Base-by-base conservation (phyloP, 306 rosid species). In the Inga oerstediana region DNA sequence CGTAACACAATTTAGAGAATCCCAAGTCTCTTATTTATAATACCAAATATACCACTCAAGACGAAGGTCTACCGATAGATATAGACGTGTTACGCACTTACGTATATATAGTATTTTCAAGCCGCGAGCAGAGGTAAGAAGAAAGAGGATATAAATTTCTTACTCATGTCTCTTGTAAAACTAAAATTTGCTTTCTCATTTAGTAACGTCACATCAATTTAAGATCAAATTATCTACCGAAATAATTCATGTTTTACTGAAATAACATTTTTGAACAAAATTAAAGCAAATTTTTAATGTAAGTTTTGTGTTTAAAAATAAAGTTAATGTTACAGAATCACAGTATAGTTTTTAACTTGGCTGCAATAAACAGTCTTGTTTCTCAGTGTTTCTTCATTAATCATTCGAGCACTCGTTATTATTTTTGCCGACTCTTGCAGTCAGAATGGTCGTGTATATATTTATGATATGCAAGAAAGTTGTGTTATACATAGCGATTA, bases 1-100 rank as follows among this genome's bases (percentile, higher is more conserved):
- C 30, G 77, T 7, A 62, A 22, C 74, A 3, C 82, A 70, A 64
- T 72, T 81, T 81, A 24, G 78, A 80, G 87, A 81, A 86, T 81
- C 85, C 85, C 68, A 27, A 22, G 14, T 22, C 66, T 59, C 66
- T 22, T 59, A n/a, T 58, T n/a, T 58, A 59, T 59, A 59, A 73
- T 69, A n/a, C 30, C 13, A 58, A 58, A n/a, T n/a, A n/a, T 58
- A 13, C 30, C 32, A 72, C 84, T 43, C 46, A 90, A 85, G 80
- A 59, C 64, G 59, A 80, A 82, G 49, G 84, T 59, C 52, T 41
- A 51, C 32, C 41, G 45, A 0, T 10, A 10, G 52, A 46, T 54
- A 2, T 19, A 20, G n/a, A 51, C 58, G 22, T 17, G 20, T 16
- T 7, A 5, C 8, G 41, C 45, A 15, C 75, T 34, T 34, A 2